Base-by-base conservation (phyloP, 495 filamentous ascomycete species). In the Aeminium ludgeri region DNA sequence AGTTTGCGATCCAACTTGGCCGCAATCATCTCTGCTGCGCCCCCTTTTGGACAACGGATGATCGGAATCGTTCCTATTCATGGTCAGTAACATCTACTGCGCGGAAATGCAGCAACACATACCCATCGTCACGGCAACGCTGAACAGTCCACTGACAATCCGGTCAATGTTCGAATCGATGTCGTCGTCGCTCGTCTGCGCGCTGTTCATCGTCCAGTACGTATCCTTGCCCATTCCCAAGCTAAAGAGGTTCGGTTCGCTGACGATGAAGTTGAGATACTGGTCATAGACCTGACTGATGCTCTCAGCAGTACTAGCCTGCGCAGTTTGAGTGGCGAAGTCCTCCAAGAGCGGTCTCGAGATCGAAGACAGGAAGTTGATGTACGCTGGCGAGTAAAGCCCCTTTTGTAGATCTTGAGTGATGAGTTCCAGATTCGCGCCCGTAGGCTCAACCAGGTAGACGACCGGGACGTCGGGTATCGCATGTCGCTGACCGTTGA, bases 391-490 rank as follows among this genome's bases (percentile, higher is more conserved):
- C 40, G 85, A 81, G 61, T 99, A 99, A 20, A 99, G 70, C 30
- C 74, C 77, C 44, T 76, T 81, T 29, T 86, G 71, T 12, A 99
- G 73, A 53, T 99, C 91, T 34, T 67, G 68, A n/a, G 82, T 86
- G 40, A 99, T 86, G 20, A 72, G 65, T 51, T 81, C 70, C 19
- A 94, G 67, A 49, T 96, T 95, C 31, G 72, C 62, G 8, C 73
- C 49, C 10, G 76, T 91, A 5, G 91, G 91, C 54, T 99, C 91
- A 51, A 96, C 72, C 11, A 99, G 70, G 55, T 99, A 99, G 38
- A 99, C 73, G 39, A 89, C 91, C 4, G 89, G 87, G 18, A 95
- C 91, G 59, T 99, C 91, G 35, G 89, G 89, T 45, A 99, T 95
- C 8, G 85, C 73, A 52, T 93, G 83, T 55, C 91, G 69, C 41